Conservation (phyloP, 768 basidiomycete genomes). For the Kwoniella sp. region DNA sequence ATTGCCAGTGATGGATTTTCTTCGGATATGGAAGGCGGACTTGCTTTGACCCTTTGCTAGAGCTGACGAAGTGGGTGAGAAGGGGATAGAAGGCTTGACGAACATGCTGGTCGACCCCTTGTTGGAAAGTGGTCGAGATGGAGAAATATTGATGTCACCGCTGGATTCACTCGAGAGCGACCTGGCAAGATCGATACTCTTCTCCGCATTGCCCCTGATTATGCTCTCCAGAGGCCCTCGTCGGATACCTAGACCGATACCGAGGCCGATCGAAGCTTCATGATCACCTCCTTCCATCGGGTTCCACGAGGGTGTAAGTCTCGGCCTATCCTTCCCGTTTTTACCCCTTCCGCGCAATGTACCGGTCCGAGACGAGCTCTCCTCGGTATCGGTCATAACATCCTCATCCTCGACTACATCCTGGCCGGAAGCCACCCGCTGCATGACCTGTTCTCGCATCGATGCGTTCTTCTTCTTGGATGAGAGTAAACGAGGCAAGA, state of each 20-base stretch:
- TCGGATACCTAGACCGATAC: constrained; percentile 22
- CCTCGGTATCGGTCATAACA: constrained; percentile 31
- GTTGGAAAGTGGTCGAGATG: constrained; percentile 24
- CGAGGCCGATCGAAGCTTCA: constrained; percentile 6
- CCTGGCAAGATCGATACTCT: constrained; percentile 13
- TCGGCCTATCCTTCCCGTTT: neutral
- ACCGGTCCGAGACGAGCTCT: neutral
- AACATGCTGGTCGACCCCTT: constrained; percentile 15
- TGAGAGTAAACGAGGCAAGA: constrained; percentile 40
- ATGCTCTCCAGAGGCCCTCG: neutral
- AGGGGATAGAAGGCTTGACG: constrained; percentile 6
- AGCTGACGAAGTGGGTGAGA: constrained; percentile 3
- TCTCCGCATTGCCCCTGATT: neutral
- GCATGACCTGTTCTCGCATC: constrained; percentile 1
- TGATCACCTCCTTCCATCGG: constrained; percentile 21
- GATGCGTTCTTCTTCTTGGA: constrained; percentile 25
- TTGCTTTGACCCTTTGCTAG: constrained; percentile 2
- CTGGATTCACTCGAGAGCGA: constrained; percentile 36
- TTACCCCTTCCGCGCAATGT: constrained; percentile 5
- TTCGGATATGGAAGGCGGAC: constrained; percentile 15
- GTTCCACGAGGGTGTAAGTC: constrained; percentile 1
- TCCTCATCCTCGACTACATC: constrained; percentile 19
- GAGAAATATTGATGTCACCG: constrained; percentile 27
- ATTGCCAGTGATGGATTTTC: constrained; percentile 23
- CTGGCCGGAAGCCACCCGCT: neutral